Conservation (phyloP, 2,329 filamentous ascomycete species). For the Emmonsiellopsis sp. region DNA sequence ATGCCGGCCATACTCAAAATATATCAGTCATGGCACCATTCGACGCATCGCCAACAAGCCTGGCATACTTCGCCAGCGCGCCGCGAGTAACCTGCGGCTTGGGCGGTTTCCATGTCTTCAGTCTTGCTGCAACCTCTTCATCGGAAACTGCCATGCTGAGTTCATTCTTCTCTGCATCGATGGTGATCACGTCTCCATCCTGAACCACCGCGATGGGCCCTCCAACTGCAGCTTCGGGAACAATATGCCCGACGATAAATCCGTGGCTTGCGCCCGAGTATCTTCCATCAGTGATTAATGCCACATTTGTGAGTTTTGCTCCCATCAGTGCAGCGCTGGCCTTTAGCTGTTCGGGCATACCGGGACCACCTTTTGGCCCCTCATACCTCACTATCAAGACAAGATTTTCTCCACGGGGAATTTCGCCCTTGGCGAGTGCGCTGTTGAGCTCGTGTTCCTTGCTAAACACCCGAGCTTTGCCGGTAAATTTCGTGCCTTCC, state of each 20-base stretch:
- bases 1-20: conserved; percentile 34
- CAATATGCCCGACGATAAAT: conserved; percentile 89
- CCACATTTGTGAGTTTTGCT: conserved; percentile 75
- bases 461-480: conserved; percentile 74
- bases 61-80: conserved; percentile 80
- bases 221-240: conserved; percentile 77
- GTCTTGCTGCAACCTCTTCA: conserved; percentile 58
- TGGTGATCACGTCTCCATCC: conserved; percentile 71
- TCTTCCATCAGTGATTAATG: conserved; percentile 78
- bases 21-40: conserved; percentile 84
- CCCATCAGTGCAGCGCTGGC: conserved; percentile 89
- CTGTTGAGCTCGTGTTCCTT: conserved; percentile 72
- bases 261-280: conserved; percentile 68
- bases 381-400: conserved; percentile 90
- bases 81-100: conserved; percentile 68
- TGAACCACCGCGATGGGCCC: conserved; percentile 76
- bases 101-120: conserved; percentile 62
- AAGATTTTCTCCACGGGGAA: conserved; percentile 67
- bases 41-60: conserved; percentile 80
- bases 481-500: conserved; percentile 74
- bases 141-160: conserved; percentile 63
- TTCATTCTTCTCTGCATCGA: conserved; percentile 70
- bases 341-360: conserved; percentile 89
- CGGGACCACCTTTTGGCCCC: conserved; percentile 84
- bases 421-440: conserved; percentile 62